phyloP scores from a whole-genome alignment of 2,329 filamentous ascomycete genomes.

The Colletotrichum sansevieriae region DNA sequence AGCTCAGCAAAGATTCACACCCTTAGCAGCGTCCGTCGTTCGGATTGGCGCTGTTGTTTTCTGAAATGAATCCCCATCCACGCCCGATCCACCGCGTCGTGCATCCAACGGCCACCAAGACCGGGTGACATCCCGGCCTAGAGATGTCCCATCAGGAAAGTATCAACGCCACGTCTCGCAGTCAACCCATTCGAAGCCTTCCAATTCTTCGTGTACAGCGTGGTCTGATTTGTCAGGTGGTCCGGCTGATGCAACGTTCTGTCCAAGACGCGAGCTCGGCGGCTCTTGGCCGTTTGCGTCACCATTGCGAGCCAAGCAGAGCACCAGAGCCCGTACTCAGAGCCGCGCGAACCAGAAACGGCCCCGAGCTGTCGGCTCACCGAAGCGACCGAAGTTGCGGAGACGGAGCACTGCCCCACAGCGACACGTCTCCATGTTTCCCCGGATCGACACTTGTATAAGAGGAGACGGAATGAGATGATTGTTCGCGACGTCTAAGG shows the following conservation, averaged over 20 bases:
- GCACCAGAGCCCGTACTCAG: constrained; percentile 12
- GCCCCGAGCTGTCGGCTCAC: constrained; percentile 16
- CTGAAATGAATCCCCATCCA: neutral
- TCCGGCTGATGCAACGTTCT: neutral
- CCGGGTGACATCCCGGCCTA: constrained; percentile 16
- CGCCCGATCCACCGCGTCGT: neutral
- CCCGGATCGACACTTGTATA: constrained; percentile 31
- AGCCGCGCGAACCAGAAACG: constrained; percentile 28
- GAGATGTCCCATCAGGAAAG: constrained; percentile 7
- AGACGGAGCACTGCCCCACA: constrained; percentile 22
- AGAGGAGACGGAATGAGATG: constrained; percentile 5
- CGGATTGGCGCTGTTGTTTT: constrained; percentile 24
- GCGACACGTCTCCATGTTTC: constrained; percentile 9
- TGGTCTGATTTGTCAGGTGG: constrained; percentile 30
- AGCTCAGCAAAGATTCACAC: neutral
- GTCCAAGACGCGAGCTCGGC: constrained; percentile 3
- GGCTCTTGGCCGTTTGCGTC: constrained; percentile 30
- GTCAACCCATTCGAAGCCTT: neutral
- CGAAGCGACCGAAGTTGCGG: constrained; percentile 33
- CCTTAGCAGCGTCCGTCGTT: neutral
- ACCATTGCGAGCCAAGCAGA: constrained; percentile 25
- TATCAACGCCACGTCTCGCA: constrained; percentile 22
- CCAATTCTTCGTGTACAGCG: neutral
- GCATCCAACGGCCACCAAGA: neutral
- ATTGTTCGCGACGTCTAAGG: neutral